These are phyloP conservation scores for Malbranchea zuffiana DNA, from an alignment of 2,329 filamentous ascomycete species.

Conservation along the genomic window DNA sequence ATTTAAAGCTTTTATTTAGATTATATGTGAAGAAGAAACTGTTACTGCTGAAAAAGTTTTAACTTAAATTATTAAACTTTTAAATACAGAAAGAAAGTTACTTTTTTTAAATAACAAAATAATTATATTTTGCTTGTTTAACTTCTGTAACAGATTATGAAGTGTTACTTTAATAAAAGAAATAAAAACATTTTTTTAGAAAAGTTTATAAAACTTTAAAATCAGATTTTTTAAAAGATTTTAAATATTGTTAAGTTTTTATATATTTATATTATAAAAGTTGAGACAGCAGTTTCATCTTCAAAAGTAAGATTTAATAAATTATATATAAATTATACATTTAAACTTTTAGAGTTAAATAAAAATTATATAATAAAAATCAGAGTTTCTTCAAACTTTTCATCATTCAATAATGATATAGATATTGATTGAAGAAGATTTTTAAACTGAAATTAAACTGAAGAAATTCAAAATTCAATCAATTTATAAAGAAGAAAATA, in stretches of 20 bases:
- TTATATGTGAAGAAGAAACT: slow-evolving; percentile 8
- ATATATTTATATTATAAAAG: slow-evolving; percentile 1
- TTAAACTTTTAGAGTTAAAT: slow-evolving; percentile 1
- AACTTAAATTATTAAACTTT: slow-evolving; percentile 2
- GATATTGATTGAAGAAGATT: slow-evolving; percentile 4
- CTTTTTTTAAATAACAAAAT: slow-evolving; percentile 5
- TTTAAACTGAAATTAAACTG: slow-evolving; percentile 4
- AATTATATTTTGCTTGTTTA: slow-evolving; percentile 9
- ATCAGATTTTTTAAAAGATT: slow-evolving; percentile 7
- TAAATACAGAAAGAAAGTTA: slow-evolving; percentile 1
- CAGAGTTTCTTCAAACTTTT: neutral
- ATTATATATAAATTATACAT: slow-evolving; percentile 3
- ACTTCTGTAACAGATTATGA: slow-evolving; percentile 7
- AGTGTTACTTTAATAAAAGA: slow-evolving; percentile 8
- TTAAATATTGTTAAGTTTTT: slow-evolving; percentile 5
- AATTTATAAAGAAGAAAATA: slow-evolving; percentile 4
- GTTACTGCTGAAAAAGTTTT: slow-evolving; percentile 3
- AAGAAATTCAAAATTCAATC: no score
- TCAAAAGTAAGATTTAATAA: slow-evolving; percentile 4
- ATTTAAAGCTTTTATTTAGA: slow-evolving; percentile 6
- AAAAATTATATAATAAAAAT: slow-evolving; percentile 1
- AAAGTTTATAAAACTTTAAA: slow-evolving; percentile 8
- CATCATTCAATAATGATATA: slow-evolving; percentile 2
- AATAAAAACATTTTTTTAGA: slow-evolving; percentile 7
- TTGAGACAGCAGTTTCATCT: slow-evolving; percentile 5